Percentiles rank a stretch among this genome's conserved stretches.
Evolutionary conservation across 1,139 yeast genomes (phyloP).

Genomic region (Arxiozyma heterogenica): DNA sequence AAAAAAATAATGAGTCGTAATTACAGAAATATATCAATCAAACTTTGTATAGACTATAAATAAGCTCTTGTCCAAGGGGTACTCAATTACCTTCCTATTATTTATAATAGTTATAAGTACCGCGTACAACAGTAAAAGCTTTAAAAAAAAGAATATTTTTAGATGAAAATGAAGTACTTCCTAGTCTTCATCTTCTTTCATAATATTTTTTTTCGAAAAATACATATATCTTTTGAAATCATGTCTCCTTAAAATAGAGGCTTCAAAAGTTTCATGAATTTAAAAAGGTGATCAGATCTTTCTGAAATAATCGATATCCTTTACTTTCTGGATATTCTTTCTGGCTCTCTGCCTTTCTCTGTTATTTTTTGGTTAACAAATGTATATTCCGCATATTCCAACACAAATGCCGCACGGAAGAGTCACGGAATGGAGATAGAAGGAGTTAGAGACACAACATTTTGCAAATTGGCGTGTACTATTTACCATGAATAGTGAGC

Average conservation of each 20-base stretch:
- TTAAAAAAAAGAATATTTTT: no score
- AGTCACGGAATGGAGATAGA: neutral
- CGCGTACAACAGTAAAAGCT: neutral
- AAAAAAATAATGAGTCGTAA: no score
- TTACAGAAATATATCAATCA: no score
- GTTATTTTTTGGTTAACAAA: neutral
- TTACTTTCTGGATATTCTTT: neutral
- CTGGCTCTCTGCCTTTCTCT: no score
- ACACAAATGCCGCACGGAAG: neutral
- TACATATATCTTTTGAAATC: neutral
- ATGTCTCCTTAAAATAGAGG: neutral
- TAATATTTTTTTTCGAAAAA: no score
- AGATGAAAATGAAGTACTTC: neutral
- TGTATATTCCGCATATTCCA: neutral
- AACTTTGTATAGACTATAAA: no score
- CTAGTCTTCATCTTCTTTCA: no score
- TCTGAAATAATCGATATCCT: neutral
- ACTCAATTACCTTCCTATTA: neutral
- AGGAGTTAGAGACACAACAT: neutral
- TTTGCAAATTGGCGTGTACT: neutral
- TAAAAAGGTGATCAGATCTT: neutral
- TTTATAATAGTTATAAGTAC: no score
- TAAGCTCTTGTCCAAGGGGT: neutral
- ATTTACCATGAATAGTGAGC: neutral
- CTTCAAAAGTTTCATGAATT: neutral